phyloP scores from a whole-genome alignment of 495 filamentous ascomycete genomes.

The Penicillium antarcticum region DNA sequence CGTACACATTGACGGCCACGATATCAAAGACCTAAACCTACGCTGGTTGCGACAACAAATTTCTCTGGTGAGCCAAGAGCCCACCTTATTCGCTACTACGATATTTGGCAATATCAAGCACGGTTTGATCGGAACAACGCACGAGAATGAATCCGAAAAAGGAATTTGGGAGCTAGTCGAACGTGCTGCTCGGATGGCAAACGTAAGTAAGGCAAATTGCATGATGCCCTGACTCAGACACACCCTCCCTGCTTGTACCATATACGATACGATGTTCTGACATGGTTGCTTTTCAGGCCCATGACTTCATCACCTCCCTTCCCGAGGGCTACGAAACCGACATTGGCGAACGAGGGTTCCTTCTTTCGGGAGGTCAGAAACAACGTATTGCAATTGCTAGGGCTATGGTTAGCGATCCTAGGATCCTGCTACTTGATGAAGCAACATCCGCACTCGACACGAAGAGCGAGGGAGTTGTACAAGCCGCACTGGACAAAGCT shows the following conservation, averaged over 20 bases:
- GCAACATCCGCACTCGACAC: constrained; percentile 89
- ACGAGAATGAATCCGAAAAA: constrained; percentile 60
- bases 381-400: constrained; percentile 84
- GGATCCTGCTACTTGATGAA: constrained; percentile 87
- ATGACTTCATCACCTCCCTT: constrained; percentile 75
- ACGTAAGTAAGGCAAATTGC: too few species aligned
- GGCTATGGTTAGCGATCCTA: constrained; percentile 84
- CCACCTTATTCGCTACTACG: constrained; percentile 67
- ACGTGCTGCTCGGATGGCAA: constrained; percentile 78
- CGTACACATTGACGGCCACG: constrained; percentile 78
- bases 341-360: constrained; percentile 85
- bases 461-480: constrained; percentile 86
- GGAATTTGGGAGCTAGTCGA: constrained; percentile 62
- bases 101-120: constrained; percentile 84
- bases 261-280: too few species aligned
- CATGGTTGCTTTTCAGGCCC: too few species aligned
- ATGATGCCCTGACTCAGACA: too few species aligned
- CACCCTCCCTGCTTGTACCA: too few species aligned
- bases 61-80: constrained; percentile 80
- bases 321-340: constrained; percentile 88
- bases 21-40: constrained; percentile 76
- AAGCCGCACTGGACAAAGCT: constrained; percentile 81
- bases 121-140: constrained; percentile 39
- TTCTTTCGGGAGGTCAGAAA: constrained; percentile 88
- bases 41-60: constrained; percentile 90